Base-by-base conservation (phyloP, 768 basidiomycete genomes). In the Russula sp. region DNA sequence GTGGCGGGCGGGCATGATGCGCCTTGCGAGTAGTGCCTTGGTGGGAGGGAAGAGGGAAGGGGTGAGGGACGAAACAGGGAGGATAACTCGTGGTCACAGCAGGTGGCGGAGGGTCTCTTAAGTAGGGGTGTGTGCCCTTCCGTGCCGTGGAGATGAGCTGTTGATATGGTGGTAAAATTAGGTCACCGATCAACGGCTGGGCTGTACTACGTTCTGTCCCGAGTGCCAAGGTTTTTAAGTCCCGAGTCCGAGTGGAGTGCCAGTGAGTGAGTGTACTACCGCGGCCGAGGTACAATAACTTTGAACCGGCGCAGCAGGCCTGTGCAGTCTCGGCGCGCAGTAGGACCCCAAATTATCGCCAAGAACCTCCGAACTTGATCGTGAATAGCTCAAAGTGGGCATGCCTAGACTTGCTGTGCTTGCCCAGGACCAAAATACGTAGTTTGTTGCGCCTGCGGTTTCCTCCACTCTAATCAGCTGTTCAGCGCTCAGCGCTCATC, bases 1-100 rank as follows among this genome's bases (percentile, higher is more conserved):
- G 53, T 66, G 61, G 16, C 52, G 67, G 48, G 66, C 64, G 27
- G 32, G 22, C 66, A 67, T 67, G 57, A 14, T 40, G 3, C 5
- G 14, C 1, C 50, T 7, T 13, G 27, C 8, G 9, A 3, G 6
- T 14, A 18, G 35, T 27, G 47, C 18, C 14, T 20, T 35, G 22
- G 20, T 35, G 18, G 20, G 16, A 27, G 27, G 11, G 45, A 14
- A 37, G 31, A 1, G 39, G 14, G 27, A 18, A 37, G 9, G 22
- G 34, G 34, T 18, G 45, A n/a, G 31, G 20, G 44, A 10, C 2
- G 31, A 14, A 22, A 39, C 18, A 32, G 10, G 20, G 51, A 27
- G 44, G 48, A 37, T 27, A 11, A 22, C 1, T 8, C 5, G 42
- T 27, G 2, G 39, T 14, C 5, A 14, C 20, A 47, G 45, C n/a